Conservation (phyloP, 371 early-diverging fungal species). For the Apophysomyces ossiformis region DNA sequence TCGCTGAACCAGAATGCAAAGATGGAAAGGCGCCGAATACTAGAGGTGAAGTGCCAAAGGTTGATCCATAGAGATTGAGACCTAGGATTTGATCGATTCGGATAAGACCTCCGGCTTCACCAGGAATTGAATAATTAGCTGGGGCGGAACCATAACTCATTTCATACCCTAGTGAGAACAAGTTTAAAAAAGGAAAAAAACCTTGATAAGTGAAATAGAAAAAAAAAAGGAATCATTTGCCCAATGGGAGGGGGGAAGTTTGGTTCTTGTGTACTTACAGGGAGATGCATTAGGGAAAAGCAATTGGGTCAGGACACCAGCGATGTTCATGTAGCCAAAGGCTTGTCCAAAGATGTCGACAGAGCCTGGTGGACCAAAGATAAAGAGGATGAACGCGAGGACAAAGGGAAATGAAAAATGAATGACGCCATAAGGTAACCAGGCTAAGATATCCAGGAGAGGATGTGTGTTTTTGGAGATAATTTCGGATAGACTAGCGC, state of each 20-base stretch:
- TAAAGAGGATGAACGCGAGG: conserved; percentile 49
- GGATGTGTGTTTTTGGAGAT: conserved; percentile 58
- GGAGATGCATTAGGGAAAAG: conserved; percentile 76
- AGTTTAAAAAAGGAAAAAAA: conserved; percentile 12
- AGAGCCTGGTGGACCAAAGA: conserved; percentile 58
- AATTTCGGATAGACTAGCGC: conserved; percentile 68
- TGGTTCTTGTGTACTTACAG: conserved; percentile 56
- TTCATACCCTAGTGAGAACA: conserved; percentile 59
- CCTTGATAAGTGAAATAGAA: not conserved
- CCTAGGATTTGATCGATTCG: conserved; percentile 74
- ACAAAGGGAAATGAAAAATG: conserved; percentile 72
- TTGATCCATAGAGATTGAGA: conserved; percentile 63
- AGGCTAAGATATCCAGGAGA: conserved; percentile 65
- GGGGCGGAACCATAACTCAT: conserved; percentile 61
- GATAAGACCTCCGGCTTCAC: conserved; percentile 72
- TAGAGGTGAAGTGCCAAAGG: conserved; percentile 74
- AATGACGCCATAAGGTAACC: conserved; percentile 76
- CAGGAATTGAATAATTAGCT: conserved; percentile 72
- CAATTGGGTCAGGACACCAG: conserved; percentile 72
- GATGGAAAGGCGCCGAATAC: conserved; percentile 83
- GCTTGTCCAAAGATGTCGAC: conserved; percentile 61
- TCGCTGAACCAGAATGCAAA: conserved; percentile 75
- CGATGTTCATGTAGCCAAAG: conserved; percentile 73
- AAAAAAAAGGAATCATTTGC: not conserved
- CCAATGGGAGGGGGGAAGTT: not conserved